Conservation (phyloP, 768 basidiomycete species). For the Naganishia vishniacii region DNA sequence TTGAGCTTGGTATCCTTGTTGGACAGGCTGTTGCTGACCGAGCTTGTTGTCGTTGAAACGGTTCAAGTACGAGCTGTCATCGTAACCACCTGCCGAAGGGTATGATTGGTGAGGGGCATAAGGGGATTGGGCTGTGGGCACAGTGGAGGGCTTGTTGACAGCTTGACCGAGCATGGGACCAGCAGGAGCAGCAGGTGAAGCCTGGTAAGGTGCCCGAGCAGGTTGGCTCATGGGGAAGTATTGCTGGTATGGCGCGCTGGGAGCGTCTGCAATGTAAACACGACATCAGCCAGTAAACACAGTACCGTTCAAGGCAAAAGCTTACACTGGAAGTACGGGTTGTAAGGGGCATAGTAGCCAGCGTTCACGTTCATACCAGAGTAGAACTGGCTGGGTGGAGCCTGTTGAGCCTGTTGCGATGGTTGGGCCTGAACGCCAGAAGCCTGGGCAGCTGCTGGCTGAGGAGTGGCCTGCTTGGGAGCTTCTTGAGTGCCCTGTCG, state of each 20-base stretch:
- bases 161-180: conserved; percentile 36
- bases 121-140: conserved; percentile 37
- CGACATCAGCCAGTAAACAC: not conserved
- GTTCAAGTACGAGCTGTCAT: conserved; percentile 28
- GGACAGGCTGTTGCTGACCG: conserved; percentile 19
- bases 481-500: conserved; percentile 38
- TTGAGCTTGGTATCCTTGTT: conserved; percentile 21
- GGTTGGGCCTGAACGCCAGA: conserved; percentile 26
- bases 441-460: conserved; percentile 32
- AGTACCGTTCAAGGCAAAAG: not conserved
- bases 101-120: conserved; percentile 37
- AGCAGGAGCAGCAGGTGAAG: conserved; percentile 20
- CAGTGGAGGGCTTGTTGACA: conserved; percentile 31
- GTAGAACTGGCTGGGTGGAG: conserved; percentile 39
- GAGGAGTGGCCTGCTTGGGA: conserved; percentile 37
- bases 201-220: conserved; percentile 37
- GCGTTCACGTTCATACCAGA: conserved; percentile 43
- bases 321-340: conserved; percentile 49
- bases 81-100: conserved; percentile 36
- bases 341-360: conserved; percentile 48
- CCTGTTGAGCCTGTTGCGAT: conserved; percentile 40
- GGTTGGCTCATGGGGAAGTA: conserved; percentile 46
- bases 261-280: conserved; percentile 41
- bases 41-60: conserved; percentile 24
- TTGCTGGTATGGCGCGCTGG: conserved; percentile 44